A percentile compares a stretch with the other conserved stretches of the same genome.
phyloP scores from a whole-genome alignment of 768 basidiomycete genomes.

The Polyporus arcularius region DNA sequence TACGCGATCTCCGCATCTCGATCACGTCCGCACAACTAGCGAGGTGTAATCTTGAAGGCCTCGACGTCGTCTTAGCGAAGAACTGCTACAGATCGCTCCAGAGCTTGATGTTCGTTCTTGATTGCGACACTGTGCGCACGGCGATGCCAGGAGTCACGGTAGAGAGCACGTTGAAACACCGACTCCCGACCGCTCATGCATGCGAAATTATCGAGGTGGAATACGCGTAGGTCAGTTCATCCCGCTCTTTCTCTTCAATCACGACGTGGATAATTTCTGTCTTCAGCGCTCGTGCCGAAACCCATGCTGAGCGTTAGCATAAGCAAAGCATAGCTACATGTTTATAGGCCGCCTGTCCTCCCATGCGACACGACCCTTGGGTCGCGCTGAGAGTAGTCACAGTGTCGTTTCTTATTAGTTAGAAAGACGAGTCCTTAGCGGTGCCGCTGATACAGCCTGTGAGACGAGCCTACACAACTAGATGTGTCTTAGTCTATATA shows the following conservation, averaged over 20 bases:
- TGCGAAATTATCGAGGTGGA: background rate
- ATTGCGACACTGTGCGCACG: background rate
- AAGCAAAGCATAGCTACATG: too few species aligned
- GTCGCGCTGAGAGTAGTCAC: too few species aligned
- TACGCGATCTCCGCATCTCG: conserved; percentile 9
- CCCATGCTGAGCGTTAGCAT: too few species aligned
- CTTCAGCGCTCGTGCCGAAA: too few species aligned
- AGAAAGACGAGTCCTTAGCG: background rate
- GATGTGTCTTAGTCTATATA: too few species aligned
- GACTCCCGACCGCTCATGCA: background rate
- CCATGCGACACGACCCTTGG: too few species aligned
- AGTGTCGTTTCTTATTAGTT: too few species aligned
- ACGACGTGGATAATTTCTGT: too few species aligned
- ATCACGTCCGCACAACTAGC: conserved; percentile 12
- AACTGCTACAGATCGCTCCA: conserved; percentile 9
- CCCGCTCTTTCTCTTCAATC: background rate
- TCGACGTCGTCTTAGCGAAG: conserved; percentile 22
- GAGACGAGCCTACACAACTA: too few species aligned
- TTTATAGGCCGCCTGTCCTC: too few species aligned
- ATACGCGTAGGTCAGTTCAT: background rate
- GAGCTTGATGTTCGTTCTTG: conserved; percentile 15
- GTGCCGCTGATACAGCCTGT: background rate
- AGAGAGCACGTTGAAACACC: background rate
- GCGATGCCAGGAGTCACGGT: background rate
- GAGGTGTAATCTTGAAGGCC: conserved; percentile 23